A percentile compares a stretch with the other conserved stretches of the same genome.
phyloP scores from a whole-genome alignment of 148 eudicot species.

The Silene latifolia region DNA sequence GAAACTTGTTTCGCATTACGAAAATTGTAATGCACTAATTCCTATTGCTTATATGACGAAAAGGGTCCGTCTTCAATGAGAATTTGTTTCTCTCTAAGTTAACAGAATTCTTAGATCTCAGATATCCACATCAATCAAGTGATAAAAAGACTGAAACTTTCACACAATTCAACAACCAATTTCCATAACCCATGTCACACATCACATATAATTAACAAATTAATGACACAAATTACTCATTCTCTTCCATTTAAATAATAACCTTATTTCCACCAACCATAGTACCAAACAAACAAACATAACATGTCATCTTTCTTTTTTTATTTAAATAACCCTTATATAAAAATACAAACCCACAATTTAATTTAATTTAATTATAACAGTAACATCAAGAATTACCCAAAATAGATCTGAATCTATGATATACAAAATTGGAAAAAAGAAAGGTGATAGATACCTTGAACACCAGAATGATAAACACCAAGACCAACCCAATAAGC shows the following conservation, averaged over 20 bases:
- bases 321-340: not conserved
- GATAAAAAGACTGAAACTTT: constrained; percentile 9
- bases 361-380: not conserved
- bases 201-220: constrained; percentile 4
- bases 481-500: constrained; percentile 94
- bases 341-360: constrained; percentile 22
- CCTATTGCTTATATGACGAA: no score
- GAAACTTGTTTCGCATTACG: no score
- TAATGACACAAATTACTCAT: not conserved
- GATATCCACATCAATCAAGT: not conserved
- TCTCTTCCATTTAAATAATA: not conserved
- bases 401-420: constrained; percentile 23
- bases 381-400: not conserved
- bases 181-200: not conserved
- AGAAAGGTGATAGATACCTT: constrained; percentile 40
- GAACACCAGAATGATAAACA: constrained; percentile 83
- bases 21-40: no score
- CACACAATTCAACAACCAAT: not conserved
- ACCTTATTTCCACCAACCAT: not conserved
- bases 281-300: not conserved
- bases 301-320: not conserved
- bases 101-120: not conserved
- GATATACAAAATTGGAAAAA: not conserved
- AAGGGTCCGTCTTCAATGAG: no score
- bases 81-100: not conserved